Base-by-base conservation (phyloP, 441 rosid species). In the Lepidium campestre region DNA sequence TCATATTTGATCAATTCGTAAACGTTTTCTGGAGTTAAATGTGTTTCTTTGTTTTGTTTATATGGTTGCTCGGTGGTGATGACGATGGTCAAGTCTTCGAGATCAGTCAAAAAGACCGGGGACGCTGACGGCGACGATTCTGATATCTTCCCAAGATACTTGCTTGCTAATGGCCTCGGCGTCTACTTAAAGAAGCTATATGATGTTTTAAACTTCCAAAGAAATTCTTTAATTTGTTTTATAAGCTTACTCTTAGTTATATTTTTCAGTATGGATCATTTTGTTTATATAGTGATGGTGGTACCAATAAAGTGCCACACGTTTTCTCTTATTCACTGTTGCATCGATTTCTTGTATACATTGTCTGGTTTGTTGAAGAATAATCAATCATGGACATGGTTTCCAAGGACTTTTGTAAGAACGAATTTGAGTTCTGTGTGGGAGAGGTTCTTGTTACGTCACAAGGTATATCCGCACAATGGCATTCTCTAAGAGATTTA, bases 351-450 rank as follows among this genome's bases (percentile, higher is more conserved):
- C 10, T 13, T 5, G 15, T 54, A 3, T 12, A 6, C 35, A 7
- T 19, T 45, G 20, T 47, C 3, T 61, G 10, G 37, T 45, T 60
- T 36, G 34, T 18, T 59, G 59, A 49, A 48, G 59, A 67, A 13
- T 53, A 49, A 77, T 73, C 29, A 55, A 29, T 54, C 50, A n/a
- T 48, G 60, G 39, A 35, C 29, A 36, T 76, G 59, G 72, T 73
- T 66, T 48, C 42, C 56, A 86, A 90, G 98, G 89, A 86, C 98
- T 48, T 90, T 90, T 79, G 83, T 87, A 54, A 97, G 98, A 57
- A 90, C 97, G 17, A 93, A 93, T 77, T 77, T 93, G 77, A 88
- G 75, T 82, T 93, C 97, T 68, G 55, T 58, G 67, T 90, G 98
- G 97, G 91, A 90, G 70, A 80, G 55, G 61, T 93, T 90, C 80